These are phyloP conservation scores for Haplosporangium sp. DNA, from an alignment of 371 early-diverging fungal genomes.

Conservation along the genomic window DNA sequence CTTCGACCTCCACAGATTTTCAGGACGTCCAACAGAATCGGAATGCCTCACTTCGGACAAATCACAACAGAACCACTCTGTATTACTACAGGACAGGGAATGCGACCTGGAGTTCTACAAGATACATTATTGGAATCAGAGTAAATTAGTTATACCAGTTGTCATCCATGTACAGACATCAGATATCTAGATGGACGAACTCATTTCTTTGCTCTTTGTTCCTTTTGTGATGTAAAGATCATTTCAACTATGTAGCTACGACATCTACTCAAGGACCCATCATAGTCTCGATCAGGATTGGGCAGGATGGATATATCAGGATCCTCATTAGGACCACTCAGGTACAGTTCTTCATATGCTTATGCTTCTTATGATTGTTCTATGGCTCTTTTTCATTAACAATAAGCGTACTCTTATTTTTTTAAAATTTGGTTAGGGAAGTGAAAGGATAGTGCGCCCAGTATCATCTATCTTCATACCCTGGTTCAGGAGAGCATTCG, in stretches of 20 bases:
- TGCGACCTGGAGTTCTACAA: constrained; percentile 39
- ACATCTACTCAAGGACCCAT: constrained; percentile 35
- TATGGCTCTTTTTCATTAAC: no score
- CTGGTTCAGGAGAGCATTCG: constrained; percentile 24
- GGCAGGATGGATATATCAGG: constrained; percentile 21
- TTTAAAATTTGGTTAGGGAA: no score
- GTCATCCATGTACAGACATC: neutral
- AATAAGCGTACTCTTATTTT: no score
- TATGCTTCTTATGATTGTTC: no score
- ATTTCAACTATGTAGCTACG: constrained; percentile 34
- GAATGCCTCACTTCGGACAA: neutral
- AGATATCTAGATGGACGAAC: no score
- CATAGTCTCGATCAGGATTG: constrained; percentile 23
- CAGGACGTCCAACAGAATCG: neutral
- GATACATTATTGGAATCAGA: constrained; percentile 24
- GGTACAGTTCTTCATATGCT: constrained; percentile 15
- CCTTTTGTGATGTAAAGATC: constrained; percentile 8
- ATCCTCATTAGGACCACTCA: constrained; percentile 36
- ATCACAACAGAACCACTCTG: constrained; percentile 6
- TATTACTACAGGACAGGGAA: constrained; percentile 45
- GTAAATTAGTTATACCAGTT: constrained; percentile 5
- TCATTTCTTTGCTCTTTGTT: no score
- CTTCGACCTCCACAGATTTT: no score
- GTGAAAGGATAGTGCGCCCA: constrained; percentile 37
- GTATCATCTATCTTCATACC: constrained; percentile 16